These are phyloP conservation scores for Pseudogymnoascus sp. DNA, from an alignment of 2,329 filamentous ascomycete genomes.

Conservation along the genomic window DNA sequence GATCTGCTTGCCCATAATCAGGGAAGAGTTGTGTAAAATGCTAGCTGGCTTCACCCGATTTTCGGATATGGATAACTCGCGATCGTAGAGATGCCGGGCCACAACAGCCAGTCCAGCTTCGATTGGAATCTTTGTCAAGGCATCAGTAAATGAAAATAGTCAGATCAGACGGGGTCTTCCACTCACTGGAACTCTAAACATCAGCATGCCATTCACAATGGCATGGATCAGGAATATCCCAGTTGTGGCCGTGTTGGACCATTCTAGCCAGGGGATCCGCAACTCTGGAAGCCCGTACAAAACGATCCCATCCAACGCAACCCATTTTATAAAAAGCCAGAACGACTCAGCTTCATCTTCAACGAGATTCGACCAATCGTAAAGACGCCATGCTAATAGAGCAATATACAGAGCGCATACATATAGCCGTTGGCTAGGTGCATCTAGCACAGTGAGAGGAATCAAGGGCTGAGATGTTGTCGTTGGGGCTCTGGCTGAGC, in stretches of 20 bases:
- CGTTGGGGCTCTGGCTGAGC: slow-evolving; percentile 14
- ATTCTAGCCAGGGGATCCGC: slow-evolving; percentile 93
- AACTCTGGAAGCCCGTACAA: slow-evolving; percentile 80
- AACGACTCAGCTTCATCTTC: slow-evolving; percentile 83
- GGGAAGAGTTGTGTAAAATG: slow-evolving; percentile 83
- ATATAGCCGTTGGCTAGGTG: slow-evolving; percentile 84
- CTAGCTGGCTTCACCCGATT: slow-evolving; percentile 79
- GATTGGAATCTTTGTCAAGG: slow-evolving; percentile 54
- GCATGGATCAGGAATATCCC: slow-evolving; percentile 65
- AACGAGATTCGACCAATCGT: slow-evolving; percentile 72
- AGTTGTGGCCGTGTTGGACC: slow-evolving; percentile 67
- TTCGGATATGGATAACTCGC: slow-evolving; percentile 89
- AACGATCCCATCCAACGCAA: slow-evolving; percentile 65
- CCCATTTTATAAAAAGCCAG: slow-evolving; percentile 90
- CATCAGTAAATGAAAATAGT: slow-evolving; percentile 14
- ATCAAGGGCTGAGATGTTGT: slow-evolving; percentile 55
- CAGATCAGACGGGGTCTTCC: background rate
- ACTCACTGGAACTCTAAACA: slow-evolving; percentile 79
- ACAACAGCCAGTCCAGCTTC: slow-evolving; percentile 65
- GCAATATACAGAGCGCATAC: slow-evolving; percentile 70
- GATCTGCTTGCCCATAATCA: slow-evolving; percentile 93
- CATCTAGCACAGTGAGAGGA: slow-evolving; percentile 73
- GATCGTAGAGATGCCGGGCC: slow-evolving; percentile 79
- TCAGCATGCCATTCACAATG: slow-evolving; percentile 72
- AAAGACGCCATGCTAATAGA: slow-evolving; percentile 75